These are phyloP conservation scores for Pyrenopolyporus hunteri DNA, from an alignment of 495 filamentous ascomycete genomes.

Conservation along the genomic window DNA sequence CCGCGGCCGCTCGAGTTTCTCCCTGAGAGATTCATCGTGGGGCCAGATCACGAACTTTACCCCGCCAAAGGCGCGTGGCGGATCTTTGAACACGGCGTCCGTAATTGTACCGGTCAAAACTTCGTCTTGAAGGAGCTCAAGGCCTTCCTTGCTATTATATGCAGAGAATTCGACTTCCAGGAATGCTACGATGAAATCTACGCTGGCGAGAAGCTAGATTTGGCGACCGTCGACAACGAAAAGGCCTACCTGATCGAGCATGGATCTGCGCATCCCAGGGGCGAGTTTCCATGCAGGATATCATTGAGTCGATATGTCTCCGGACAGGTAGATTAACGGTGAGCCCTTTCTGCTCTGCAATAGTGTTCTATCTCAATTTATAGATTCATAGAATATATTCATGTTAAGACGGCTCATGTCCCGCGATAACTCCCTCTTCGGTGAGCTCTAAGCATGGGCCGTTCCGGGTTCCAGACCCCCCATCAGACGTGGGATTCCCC, in stretches of 20 bases:
- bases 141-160: conserved; percentile 52
- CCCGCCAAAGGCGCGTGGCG: conserved; percentile 54
- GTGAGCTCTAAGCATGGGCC: too few relatives aligned
- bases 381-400: too few relatives aligned
- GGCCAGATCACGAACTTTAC: conserved; percentile 41
- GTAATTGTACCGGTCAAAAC: conserved; percentile 60
- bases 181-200: conserved; percentile 42
- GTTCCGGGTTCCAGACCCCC: too few relatives aligned
- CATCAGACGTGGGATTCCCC: too few relatives aligned
- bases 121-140: conserved; percentile 56
- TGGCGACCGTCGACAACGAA: conserved; percentile 34
- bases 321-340: background rate
- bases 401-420: background rate
- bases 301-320: conserved; percentile 32
- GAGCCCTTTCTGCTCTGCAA: background rate
- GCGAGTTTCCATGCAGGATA: conserved; percentile 36
- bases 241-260: conserved; percentile 39
- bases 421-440: too few relatives aligned
- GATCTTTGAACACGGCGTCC: conserved; percentile 56
- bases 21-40: conserved; percentile 51
- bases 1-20: conserved; percentile 43
- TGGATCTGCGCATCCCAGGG: conserved; percentile 37
- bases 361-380: background rate
- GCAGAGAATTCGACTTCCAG: conserved; percentile 54
- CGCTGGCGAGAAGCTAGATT: conserved; percentile 28